Percentiles rank a stretch among this genome's conserved stretches.
Evolutionary conservation across 2,329 filamentous ascomycete genomes (phyloP).

Genomic region (Neoarthrinium moseri): DNA sequence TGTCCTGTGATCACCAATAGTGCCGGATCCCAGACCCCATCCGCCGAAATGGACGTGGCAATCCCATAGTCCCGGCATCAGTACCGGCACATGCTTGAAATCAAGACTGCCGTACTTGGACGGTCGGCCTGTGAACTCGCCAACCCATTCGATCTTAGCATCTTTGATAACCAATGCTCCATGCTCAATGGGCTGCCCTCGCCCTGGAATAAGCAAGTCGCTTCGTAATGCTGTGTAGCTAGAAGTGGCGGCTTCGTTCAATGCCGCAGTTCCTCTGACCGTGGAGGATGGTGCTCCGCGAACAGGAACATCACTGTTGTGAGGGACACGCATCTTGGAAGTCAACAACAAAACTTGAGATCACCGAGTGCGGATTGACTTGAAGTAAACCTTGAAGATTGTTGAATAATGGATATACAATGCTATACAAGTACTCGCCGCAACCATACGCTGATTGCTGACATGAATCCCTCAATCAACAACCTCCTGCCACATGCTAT

Average conservation of each 20-base stretch:
- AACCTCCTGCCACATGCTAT: background rate
- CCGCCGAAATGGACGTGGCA: slow-evolving; percentile 48
- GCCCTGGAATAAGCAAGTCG: slow-evolving; percentile 44
- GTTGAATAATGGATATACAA: no score
- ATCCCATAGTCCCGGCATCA: slow-evolving; percentile 55
- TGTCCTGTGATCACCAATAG: slow-evolving; percentile 18
- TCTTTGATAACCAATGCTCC: slow-evolving; percentile 37
- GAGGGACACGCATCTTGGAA: no score
- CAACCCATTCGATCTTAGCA: slow-evolving; percentile 39
- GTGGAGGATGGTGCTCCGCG: background rate
- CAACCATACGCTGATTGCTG: no score
- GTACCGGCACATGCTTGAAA: slow-evolving; percentile 35
- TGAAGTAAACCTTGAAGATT: no score
- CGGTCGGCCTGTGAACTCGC: slow-evolving; percentile 27
- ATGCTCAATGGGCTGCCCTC: slow-evolving; percentile 37
- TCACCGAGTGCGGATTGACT: no score
- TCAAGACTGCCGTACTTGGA: slow-evolving; percentile 26
- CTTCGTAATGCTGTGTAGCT: background rate
- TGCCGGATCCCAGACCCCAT: slow-evolving; percentile 18
- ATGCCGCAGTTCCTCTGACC: background rate
- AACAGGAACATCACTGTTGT: no score
- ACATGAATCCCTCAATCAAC: background rate
- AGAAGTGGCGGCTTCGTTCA: background rate
- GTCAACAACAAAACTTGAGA: no score
- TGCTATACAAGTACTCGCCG: no score